Conservation (phyloP, 768 basidiomycete species). For the Baorangia bicolor region DNA sequence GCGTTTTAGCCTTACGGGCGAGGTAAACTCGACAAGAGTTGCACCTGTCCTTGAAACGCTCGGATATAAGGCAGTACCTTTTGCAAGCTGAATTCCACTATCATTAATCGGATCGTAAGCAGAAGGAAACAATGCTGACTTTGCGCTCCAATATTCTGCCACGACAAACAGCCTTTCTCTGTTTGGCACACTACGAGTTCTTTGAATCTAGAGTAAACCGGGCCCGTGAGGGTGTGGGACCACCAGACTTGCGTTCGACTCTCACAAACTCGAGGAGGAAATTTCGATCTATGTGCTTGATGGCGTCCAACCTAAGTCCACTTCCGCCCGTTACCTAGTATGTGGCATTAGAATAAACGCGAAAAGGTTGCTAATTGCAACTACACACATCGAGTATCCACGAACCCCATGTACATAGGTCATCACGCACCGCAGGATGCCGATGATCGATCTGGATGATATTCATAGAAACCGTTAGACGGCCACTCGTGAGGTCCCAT, state of each 20-base stretch:
- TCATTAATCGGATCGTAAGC: neutral
- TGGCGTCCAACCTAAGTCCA: slow-evolving; percentile 88
- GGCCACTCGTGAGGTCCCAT: neutral
- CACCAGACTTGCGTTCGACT: neutral
- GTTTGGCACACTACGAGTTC: slow-evolving; percentile 44
- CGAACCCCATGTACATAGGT: slow-evolving; percentile 72
- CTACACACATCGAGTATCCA: slow-evolving; percentile 65
- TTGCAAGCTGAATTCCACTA: slow-evolving; percentile 38
- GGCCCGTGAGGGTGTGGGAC: neutral
- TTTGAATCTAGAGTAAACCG: slow-evolving; percentile 44
- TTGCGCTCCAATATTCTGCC: slow-evolving; percentile 82
- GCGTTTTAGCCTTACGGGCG: neutral
- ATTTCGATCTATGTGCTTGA: slow-evolving; percentile 80
- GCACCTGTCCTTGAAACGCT: slow-evolving; percentile 64
- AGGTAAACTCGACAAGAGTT: slow-evolving; percentile 10
- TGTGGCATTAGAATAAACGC: neutral
- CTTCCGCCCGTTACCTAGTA: slow-evolving; percentile 60
- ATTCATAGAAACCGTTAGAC: slow-evolving; percentile 8
- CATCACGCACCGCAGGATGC: slow-evolving; percentile 76
- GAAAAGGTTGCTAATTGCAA: neutral
- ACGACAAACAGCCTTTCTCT: slow-evolving; percentile 57
- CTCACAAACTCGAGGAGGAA: slow-evolving; percentile 73
- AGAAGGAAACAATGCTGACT: slow-evolving; percentile 41
- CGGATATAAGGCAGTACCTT: slow-evolving; percentile 56
- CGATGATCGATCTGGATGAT: slow-evolving; percentile 70